phyloP scores from a whole-genome alignment of 257 asterid species.

The Solanum arcanum region DNA sequence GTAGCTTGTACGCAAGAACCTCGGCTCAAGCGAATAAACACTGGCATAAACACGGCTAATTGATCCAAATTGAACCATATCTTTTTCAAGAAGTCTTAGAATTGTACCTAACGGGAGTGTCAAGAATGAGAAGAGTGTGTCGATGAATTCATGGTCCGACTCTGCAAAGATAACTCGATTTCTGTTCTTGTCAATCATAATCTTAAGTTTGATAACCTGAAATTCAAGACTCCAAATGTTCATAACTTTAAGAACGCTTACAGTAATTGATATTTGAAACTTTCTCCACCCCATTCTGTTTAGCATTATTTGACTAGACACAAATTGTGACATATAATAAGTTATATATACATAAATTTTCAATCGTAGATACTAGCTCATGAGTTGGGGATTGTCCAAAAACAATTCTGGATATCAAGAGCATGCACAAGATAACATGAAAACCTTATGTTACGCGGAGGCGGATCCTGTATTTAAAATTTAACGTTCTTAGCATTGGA shows the following conservation, averaged over 20 bases:
- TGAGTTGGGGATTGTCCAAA: background rate
- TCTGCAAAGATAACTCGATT: background rate
- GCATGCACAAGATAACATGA: background rate
- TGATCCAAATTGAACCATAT: background rate
- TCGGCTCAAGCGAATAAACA: background rate
- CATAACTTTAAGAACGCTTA: background rate
- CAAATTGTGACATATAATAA: background rate
- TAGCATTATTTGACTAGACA: too few species aligned
- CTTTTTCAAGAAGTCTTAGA: background rate
- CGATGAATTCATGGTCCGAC: background rate
- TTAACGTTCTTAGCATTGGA: background rate
- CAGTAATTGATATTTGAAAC: background rate
- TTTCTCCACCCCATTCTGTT: background rate
- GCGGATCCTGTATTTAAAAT: background rate
- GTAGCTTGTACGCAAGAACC: background rate
- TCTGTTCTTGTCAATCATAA: background rate
- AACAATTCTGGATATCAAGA: background rate
- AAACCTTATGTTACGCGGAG: background rate
- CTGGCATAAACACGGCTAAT: background rate
- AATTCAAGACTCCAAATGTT: background rate
- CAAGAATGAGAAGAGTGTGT: slow-evolving; percentile 1
- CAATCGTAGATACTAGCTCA: background rate
- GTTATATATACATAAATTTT: background rate
- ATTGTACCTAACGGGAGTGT: background rate
- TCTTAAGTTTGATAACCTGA: background rate